Conservation (phyloP, 129 eudicot genomes). For the Calendula officinalis region DNA sequence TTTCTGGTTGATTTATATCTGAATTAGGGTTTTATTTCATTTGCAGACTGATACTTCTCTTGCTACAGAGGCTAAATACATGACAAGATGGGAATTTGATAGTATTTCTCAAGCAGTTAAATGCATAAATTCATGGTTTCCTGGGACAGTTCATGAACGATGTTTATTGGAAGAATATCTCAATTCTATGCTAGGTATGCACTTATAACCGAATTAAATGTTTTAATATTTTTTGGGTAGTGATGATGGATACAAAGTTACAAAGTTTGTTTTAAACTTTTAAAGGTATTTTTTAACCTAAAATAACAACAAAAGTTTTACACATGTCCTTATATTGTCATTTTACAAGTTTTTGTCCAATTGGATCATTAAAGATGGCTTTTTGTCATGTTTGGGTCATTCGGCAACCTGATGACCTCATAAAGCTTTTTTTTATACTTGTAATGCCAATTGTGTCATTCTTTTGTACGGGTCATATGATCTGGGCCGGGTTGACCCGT, state of each 20-base stretch:
- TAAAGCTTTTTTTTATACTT: not conserved
- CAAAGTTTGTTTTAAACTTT: too few species aligned
- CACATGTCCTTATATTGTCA: too few species aligned
- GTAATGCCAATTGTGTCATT: too few species aligned
- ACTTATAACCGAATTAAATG: not conserved
- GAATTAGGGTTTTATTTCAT: not conserved
- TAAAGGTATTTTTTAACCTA: too few species aligned
- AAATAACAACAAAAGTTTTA: too few species aligned
- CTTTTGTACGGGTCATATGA: too few species aligned
- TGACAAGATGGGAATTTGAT: constrained; percentile 98
- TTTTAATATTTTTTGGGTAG: not conserved
- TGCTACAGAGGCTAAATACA: constrained; percentile 76
- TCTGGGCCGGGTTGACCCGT: too few species aligned
- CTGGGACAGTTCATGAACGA: constrained; percentile 62
- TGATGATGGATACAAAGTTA: too few species aligned
- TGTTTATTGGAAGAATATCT: constrained; percentile 59
- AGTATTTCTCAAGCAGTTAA: constrained; percentile 73
- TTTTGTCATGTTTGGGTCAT: not conserved
- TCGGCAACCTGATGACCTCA: too few species aligned
- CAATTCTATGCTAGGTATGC: constrained; percentile 57
- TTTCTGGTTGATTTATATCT: not conserved
- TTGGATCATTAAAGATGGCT: too few species aligned
- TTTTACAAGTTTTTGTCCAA: too few species aligned
- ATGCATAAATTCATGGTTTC: constrained; percentile 74
- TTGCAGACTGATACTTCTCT: constrained; percentile 95